Evolutionary conservation across 352 stramenopile genomes (phyloP), one percentile per base, ranked within the genome.

Genomic region (Phytophthora pisi): DNA sequence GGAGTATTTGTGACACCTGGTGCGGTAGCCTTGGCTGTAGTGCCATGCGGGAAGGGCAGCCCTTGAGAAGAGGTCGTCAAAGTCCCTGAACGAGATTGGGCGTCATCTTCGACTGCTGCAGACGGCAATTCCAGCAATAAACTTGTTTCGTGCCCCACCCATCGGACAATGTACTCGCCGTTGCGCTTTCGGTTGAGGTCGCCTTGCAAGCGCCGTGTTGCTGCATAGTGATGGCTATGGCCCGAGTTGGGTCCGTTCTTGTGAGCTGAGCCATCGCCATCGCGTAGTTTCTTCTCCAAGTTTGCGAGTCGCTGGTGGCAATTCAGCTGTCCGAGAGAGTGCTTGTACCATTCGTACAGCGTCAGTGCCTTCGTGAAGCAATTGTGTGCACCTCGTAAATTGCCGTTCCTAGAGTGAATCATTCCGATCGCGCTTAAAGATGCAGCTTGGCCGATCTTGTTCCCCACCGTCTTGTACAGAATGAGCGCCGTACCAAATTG

Each of bases 281-380:
- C 84, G 34, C 84, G 82, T 28, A 94, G 64, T 53, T 94, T 94
- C 62, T 94, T 94, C 61, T 94, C 86, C n/a, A 94, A 59, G 51
- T 94, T 91, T 11, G 84, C 86, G 31, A 94, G 78, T 4, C 86
- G 82, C 56, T 94, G 86, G 54, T 94, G 86, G 57, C 86, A 92
- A 43, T 94, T 94, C 18, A 94, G 53, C 45, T 94, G 86, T 1
- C 86, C 86, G 8, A 94, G 64, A 7, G 84, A 75, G 63, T 94
- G 86, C 23, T 94, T 90, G 62, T 89, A 92, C 86, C 86, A 94
- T 64, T 94, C 86, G 55, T 92, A 94, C 2, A 94, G 54, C 23
- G 86, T 91, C 51, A 94, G 64, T 0, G 84, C 86, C 61, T 92
- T 92, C 8, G 82, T 91, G 55, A 94, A 94, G 53, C 84, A 91